Percentiles rank a stretch among this genome's conserved stretches.
phyloP scores from a whole-genome alignment of 2,329 filamentous ascomycete species.

The Cladosporium phlei region DNA sequence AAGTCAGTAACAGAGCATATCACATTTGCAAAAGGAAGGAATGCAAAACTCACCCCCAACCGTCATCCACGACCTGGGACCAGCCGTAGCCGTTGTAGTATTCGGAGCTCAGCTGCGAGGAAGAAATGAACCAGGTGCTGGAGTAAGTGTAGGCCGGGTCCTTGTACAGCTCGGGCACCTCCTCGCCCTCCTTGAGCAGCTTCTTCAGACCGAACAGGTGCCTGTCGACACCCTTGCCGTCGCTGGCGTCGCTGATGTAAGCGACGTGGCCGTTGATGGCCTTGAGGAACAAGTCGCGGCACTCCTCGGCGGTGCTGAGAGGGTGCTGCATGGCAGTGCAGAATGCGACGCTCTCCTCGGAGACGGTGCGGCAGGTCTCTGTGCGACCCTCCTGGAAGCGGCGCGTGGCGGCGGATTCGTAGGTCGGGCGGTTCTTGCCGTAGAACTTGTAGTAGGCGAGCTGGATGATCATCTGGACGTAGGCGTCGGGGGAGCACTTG shows the following conservation, averaged over 20 bases:
- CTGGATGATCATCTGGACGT: conserved; percentile 98
- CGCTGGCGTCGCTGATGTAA: conserved; percentile 83
- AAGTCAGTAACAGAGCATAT: conserved; percentile 25
- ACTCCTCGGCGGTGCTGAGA: conserved; percentile 57
- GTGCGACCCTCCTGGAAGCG: conserved; percentile 96
- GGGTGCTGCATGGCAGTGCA: conserved; percentile 80
- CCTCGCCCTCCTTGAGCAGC: conserved; percentile 73
- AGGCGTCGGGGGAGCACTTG: conserved; percentile 95
- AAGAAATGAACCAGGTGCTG: conserved; percentile 82
- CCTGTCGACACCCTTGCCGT: conserved; percentile 90
- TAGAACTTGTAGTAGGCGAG: conserved; percentile 99
- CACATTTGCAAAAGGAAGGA: neutral
- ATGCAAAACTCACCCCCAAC: conserved; percentile 60
- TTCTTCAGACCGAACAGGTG: conserved; percentile 98
- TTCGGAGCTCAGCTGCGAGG: conserved; percentile 86
- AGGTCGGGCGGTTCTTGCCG: conserved; percentile 93
- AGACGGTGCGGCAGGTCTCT: conserved; percentile 89
- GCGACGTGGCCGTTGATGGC: conserved; percentile 78
- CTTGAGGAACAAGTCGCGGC: conserved; percentile 71
- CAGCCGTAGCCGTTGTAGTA: conserved; percentile 99
- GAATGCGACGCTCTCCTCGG: conserved; percentile 85
- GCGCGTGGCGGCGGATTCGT: conserved; percentile 91
- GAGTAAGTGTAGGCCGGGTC: conserved; percentile 85
- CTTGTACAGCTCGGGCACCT: conserved; percentile 74
- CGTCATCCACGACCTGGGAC: conserved; percentile 94